Conservation (phyloP, 1,284 basidiomycete genomes). For the Vanrija humicola region DNA sequence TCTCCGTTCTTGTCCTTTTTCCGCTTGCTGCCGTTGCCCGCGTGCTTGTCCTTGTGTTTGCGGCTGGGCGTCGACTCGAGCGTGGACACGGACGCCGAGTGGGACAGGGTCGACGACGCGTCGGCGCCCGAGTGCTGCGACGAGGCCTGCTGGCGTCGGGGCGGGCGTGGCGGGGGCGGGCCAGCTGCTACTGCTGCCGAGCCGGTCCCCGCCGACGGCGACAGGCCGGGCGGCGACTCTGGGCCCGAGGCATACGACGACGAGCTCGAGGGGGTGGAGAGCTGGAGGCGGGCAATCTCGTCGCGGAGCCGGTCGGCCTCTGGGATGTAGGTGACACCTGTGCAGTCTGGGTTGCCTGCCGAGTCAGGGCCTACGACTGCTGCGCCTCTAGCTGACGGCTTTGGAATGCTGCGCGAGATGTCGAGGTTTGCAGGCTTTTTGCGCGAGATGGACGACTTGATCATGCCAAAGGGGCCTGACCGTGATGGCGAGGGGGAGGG, state of each 20-base stretch:
- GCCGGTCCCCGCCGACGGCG: constrained; percentile 8
- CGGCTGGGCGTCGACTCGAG: background rate
- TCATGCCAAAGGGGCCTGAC: constrained; percentile 7
- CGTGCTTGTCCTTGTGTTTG: constrained; percentile 19
- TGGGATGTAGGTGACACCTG: constrained; percentile 38
- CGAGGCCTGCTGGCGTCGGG: constrained; percentile 7
- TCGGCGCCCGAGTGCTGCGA: background rate
- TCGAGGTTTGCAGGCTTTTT: constrained; percentile 47
- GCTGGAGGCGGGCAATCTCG: constrained; percentile 52
- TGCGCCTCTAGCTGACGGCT: constrained; percentile 28
- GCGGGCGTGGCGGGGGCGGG: constrained; percentile 11
- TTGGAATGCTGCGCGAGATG: constrained; percentile 42
- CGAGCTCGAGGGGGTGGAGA: constrained; percentile 58
- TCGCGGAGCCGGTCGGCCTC: constrained; percentile 51
- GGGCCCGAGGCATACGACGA: constrained; percentile 21
- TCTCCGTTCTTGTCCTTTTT: constrained; percentile 63
- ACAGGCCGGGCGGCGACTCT: constrained; percentile 12
- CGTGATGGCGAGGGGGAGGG: too few species aligned
- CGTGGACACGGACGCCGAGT: constrained; percentile 2
- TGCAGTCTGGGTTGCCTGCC: constrained; percentile 13
- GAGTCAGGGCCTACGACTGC: constrained; percentile 22
- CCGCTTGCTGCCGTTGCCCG: constrained; percentile 24
- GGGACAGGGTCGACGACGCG: background rate
- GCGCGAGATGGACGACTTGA: constrained; percentile 38
- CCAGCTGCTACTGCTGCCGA: too few species aligned